Evolutionary conservation across 2,329 filamentous ascomycete genomes (phyloP).

Genomic region (Aaosphaeria arxii): DNA sequence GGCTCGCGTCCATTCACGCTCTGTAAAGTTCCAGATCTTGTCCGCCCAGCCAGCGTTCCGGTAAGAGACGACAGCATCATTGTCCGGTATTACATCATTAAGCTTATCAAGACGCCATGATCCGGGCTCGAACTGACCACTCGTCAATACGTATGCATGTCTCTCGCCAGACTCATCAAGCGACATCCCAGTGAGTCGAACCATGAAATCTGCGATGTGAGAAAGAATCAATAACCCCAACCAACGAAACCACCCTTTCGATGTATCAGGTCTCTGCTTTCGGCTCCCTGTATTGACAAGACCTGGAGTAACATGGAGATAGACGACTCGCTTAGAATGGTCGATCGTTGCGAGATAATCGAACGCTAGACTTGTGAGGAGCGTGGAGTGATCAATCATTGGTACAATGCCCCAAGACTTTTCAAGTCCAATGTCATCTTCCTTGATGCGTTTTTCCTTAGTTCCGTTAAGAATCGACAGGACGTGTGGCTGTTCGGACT

Average conservation of each 20-base stretch:
- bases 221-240: constrained; percentile 5
- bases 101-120: constrained; percentile 7
- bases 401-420: constrained; percentile 13
- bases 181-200: constrained; percentile 15
- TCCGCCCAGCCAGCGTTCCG: constrained; percentile 6
- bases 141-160: constrained; percentile 25
- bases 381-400: constrained; percentile 24
- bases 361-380: constrained; percentile 25
- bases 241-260: constrained; percentile 5
- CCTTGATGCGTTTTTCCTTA: constrained; percentile 22
- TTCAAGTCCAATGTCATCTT: constrained; percentile 26
- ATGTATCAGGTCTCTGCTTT: constrained; percentile 3
- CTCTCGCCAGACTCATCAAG: constrained; percentile 24
- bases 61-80: constrained; percentile 6
- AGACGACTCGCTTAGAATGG: constrained; percentile 15
- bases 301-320: constrained; percentile 31
- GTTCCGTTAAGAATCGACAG: constrained; percentile 29
- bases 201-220: constrained; percentile 9
- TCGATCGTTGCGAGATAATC: constrained; percentile 22
- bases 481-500: constrained; percentile 23
- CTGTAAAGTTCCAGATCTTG: constrained; percentile 10
- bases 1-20: constrained; percentile 7
- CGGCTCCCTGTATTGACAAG: constrained; percentile 23
- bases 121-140: constrained; percentile 7
- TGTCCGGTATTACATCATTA: constrained; percentile 6